phyloP scores from a whole-genome alignment of 768 basidiomycete species.

The Leucogyrophana mollusca region DNA sequence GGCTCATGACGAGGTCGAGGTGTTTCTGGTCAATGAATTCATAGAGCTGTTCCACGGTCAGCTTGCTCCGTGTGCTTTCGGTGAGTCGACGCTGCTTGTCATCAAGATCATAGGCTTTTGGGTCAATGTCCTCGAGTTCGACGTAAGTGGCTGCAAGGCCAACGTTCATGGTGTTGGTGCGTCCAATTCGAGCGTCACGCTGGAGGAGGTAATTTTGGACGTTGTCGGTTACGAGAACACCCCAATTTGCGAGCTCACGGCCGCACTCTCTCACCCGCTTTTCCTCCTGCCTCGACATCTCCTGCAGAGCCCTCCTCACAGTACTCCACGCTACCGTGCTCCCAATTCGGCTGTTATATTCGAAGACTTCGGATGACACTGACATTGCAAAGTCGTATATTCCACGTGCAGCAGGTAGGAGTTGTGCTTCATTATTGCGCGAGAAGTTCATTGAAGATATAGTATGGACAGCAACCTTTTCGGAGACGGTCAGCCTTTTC shows the following conservation, averaged over 20 bases:
- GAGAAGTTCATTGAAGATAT: too few relatives aligned
- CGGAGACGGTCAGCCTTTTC: too few relatives aligned
- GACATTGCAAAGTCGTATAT: slow-evolving; percentile 18
- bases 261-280: too few relatives aligned
- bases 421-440: slow-evolving; percentile 9
- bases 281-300: slow-evolving; percentile 21
- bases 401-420: slow-evolving; percentile 16
- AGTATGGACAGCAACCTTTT: too few relatives aligned
- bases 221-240: slow-evolving; percentile 25
- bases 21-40: slow-evolving; percentile 23
- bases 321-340: slow-evolving; percentile 20
- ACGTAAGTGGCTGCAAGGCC: slow-evolving; percentile 24
- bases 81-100: slow-evolving; percentile 10
- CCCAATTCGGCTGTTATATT: slow-evolving; percentile 9
- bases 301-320: slow-evolving; percentile 10
- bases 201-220: slow-evolving; percentile 27
- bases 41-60: slow-evolving; percentile 23
- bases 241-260: not conserved
- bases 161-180: slow-evolving; percentile 23
- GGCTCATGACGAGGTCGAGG: slow-evolving; percentile 19
- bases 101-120: slow-evolving; percentile 18
- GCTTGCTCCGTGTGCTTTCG: slow-evolving; percentile 4
- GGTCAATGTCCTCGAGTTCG: slow-evolving; percentile 12
- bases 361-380: slow-evolving; percentile 13
- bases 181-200: slow-evolving; percentile 27